Evolutionary conservation across 1,139 yeast species (phyloP).

Genomic region (Pichia sp.): DNA sequence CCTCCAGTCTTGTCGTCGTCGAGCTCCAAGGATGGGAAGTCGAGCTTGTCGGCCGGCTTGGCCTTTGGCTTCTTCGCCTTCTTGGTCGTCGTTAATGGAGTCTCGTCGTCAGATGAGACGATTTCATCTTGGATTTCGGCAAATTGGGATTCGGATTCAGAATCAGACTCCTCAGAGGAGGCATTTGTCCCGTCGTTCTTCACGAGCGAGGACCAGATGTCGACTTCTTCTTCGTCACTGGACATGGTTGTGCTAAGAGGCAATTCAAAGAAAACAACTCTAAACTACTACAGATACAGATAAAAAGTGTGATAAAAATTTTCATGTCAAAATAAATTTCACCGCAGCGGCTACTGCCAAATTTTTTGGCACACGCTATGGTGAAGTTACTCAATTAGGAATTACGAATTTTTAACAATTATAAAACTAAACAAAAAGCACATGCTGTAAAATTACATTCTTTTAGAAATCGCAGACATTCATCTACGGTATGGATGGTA

Average conservation of each 20-base stretch:
- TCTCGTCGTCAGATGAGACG: conserved; percentile 43
- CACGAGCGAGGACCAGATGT: conserved; percentile 67
- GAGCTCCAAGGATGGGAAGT: conserved; percentile 67
- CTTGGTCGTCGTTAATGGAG: conserved; percentile 20
- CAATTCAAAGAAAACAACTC: too few species aligned
- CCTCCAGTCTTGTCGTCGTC: conserved; percentile 56
- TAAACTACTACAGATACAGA: not conserved
- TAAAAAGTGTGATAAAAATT: not conserved
- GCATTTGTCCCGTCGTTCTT: not conserved
- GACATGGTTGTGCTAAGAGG: too few species aligned
- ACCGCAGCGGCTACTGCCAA: too few species aligned
- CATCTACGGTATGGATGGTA: conserved; percentile 33
- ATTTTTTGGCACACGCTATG: too few species aligned
- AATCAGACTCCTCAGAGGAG: conserved; percentile 16
- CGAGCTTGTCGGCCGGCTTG: conserved; percentile 18
- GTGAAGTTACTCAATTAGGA: too few species aligned
- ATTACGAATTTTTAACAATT: too few species aligned
- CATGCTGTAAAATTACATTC: too few species aligned
- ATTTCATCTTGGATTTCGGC: conserved; percentile 59
- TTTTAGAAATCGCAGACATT: too few species aligned
- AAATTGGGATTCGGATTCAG: conserved; percentile 33
- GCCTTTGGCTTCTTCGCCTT: not conserved
- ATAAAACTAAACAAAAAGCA: too few species aligned
- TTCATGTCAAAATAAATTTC: not conserved
- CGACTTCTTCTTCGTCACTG: conserved; percentile 61